Evolutionary conservation across 2,329 filamentous ascomycete genomes (phyloP).

Genomic region (Calonectria hongkongensis): DNA sequence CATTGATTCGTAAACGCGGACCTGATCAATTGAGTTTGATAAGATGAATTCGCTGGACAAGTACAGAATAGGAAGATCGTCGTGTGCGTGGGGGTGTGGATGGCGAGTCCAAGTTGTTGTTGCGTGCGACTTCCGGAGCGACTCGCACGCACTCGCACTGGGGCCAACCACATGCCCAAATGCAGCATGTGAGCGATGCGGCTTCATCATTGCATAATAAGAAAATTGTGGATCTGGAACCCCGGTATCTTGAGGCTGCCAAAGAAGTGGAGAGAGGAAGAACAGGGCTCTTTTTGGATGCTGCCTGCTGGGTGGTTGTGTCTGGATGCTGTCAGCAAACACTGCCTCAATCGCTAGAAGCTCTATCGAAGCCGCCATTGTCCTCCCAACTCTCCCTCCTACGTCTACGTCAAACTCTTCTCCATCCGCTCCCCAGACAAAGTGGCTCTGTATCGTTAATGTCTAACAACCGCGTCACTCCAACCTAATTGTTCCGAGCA

Average conservation of each 20-base stretch:
- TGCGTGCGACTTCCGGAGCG: background rate
- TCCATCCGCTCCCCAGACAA: background rate
- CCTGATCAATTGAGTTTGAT: background rate
- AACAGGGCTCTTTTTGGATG: background rate
- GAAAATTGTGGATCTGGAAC: background rate
- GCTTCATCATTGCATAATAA: background rate
- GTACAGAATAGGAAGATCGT: background rate
- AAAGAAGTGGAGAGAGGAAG: background rate
- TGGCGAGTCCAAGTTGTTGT: background rate
- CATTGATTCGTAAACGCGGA: slow-evolving; percentile 2
- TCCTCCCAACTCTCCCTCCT: background rate
- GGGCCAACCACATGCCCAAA: background rate
- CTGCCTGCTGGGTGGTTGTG: slow-evolving; percentile 1
- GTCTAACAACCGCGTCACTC: slow-evolving; percentile 23
- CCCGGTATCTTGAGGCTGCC: slow-evolving; percentile 4
- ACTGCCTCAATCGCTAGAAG: slow-evolving; percentile 30
- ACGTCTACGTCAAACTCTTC: slow-evolving; percentile 4
- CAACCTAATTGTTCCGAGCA: slow-evolving; percentile 3
- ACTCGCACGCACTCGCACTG: background rate
- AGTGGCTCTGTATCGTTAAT: slow-evolving; percentile 10
- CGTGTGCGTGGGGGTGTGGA: background rate
- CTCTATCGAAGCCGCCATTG: background rate
- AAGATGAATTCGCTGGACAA: background rate
- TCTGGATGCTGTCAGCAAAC: slow-evolving; percentile 16
- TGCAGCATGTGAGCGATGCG: background rate